Base-by-base conservation (phyloP, 1,139 yeast species). In the Taphrina flavorubra region DNA sequence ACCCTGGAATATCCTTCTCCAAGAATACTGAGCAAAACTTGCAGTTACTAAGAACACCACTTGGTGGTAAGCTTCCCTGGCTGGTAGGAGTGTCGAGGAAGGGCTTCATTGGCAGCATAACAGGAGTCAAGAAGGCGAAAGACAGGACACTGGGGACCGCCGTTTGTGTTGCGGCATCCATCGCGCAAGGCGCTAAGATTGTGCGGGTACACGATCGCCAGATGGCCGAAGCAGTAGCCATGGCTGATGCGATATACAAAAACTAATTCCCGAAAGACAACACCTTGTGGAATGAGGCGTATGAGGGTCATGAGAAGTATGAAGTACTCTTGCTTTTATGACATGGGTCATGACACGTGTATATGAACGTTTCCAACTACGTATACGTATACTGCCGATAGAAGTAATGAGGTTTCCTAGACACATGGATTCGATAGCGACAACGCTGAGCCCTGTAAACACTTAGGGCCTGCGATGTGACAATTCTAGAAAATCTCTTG, bases 1-100 rank as follows among this genome's bases (percentile, higher is more conserved):
- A 94, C 77, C 99, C 99, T 0, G 99, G 99, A 0, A 79, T 94
- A 66, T 99, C 99, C 1, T 94, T 94, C 79, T 97, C 98, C 25
- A 94, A 94, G 77, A 83, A 82, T 68, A 75, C 83, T 57, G 73
- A 77, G 10, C 97, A 92, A 75, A 94, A 92, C 76, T 74, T 92
- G 57, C 82, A 83, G 13, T 74, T 92, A 0, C 81, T 94, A 39
- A 84, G 86, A 70, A 81, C 86, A 69, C 82, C 86, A 5, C 77
- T 74, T 61, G 65, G 65, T 39, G 65, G 60, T 36, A 56, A 57
- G 39, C 46, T 62, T 20, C 90, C 97, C 0, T 81, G 90, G 71
- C 80, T 94, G 61, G 77, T 92, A 16, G 99, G 98, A 0, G 89
- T 98, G 0, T 89, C 97, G 36, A 83, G 98, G 72, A 94, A 94